Conservation (phyloP, 2,329 filamentous ascomycete genomes). For the Cryphonectria carpinicola region DNA sequence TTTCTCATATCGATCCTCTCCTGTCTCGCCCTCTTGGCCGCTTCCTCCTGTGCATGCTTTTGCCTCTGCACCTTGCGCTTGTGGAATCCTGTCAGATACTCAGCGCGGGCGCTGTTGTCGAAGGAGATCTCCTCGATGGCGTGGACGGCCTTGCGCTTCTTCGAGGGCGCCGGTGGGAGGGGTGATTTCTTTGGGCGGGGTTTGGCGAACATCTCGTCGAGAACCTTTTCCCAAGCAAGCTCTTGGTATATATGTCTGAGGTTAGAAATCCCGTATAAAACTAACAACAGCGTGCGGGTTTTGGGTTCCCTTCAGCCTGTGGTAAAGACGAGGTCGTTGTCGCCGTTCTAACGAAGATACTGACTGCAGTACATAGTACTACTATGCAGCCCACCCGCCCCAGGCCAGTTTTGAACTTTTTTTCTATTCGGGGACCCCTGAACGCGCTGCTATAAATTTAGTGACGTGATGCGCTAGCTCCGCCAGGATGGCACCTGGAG, state of each 20-base stretch:
- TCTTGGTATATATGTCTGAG: background rate
- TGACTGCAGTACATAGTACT: background rate
- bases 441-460: slow-evolving; percentile 27
- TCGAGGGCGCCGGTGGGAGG: slow-evolving; percentile 64
- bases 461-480: slow-evolving; percentile 26
- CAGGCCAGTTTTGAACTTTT: slow-evolving; percentile 17
- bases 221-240: too few species aligned
- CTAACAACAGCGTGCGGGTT: background rate
- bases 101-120: slow-evolving; percentile 75
- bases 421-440: slow-evolving; percentile 24
- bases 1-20: slow-evolving; percentile 76
- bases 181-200: slow-evolving; percentile 61
- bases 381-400: slow-evolving; percentile 2
- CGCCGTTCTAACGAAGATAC: background rate
- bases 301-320: background rate
- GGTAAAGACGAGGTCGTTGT: background rate
- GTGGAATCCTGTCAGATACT: slow-evolving; percentile 94
- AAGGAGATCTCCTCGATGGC: slow-evolving; percentile 82
- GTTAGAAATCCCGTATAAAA: background rate
- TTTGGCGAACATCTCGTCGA: slow-evolving; percentile 51
- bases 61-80: slow-evolving; percentile 88
- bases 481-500: slow-evolving; percentile 13
- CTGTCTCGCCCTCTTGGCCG: slow-evolving; percentile 74
- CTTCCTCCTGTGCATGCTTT: slow-evolving; percentile 83
- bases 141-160: slow-evolving; percentile 65